Conservation (phyloP, 129 eudicot genomes). For the Lonicera japonica region DNA sequence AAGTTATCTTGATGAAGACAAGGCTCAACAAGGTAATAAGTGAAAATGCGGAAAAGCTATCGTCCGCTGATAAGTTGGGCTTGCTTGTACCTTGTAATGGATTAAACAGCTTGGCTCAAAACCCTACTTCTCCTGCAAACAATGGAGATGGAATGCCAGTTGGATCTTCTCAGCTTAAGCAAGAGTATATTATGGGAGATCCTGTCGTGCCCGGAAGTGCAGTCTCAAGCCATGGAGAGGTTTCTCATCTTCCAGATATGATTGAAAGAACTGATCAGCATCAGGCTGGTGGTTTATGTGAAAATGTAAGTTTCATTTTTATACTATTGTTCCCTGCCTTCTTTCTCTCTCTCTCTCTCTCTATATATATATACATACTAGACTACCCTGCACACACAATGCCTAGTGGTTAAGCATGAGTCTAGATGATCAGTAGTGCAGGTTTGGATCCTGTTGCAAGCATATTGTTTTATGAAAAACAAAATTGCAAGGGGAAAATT, state of each 20-base stretch:
- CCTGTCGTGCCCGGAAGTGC: slow-evolving; percentile 34
- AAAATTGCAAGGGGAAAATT: too few relatives aligned
- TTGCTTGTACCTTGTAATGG: slow-evolving; percentile 29
- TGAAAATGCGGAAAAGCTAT: slow-evolving; percentile 39
- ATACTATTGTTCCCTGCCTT: too few relatives aligned
- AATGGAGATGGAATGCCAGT: slow-evolving; percentile 30
- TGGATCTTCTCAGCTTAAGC: slow-evolving; percentile 34
- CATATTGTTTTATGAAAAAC: too few relatives aligned
- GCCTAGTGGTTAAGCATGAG: too few relatives aligned
- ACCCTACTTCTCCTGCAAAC: slow-evolving; percentile 27
- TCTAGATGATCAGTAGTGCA: too few relatives aligned
- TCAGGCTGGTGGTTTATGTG: slow-evolving; percentile 21
- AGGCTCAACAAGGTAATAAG: slow-evolving; percentile 31
- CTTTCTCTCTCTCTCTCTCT: neutral
- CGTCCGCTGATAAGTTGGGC: slow-evolving; percentile 24
- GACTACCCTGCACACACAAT: too few relatives aligned
- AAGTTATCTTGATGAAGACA: slow-evolving; percentile 37
- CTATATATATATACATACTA: neutral
- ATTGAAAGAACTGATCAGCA: slow-evolving; percentile 31
- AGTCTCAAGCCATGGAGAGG: slow-evolving; percentile 35
- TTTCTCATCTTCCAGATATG: slow-evolving; percentile 25
- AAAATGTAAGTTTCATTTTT: slow-evolving; percentile 33
- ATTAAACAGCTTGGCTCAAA: slow-evolving; percentile 29
- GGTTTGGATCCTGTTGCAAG: too few relatives aligned
- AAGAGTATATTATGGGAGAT: slow-evolving; percentile 23